These are phyloP conservation scores for Saitozyma sp. DNA, from an alignment of 768 basidiomycete species.

Conservation along the genomic window DNA sequence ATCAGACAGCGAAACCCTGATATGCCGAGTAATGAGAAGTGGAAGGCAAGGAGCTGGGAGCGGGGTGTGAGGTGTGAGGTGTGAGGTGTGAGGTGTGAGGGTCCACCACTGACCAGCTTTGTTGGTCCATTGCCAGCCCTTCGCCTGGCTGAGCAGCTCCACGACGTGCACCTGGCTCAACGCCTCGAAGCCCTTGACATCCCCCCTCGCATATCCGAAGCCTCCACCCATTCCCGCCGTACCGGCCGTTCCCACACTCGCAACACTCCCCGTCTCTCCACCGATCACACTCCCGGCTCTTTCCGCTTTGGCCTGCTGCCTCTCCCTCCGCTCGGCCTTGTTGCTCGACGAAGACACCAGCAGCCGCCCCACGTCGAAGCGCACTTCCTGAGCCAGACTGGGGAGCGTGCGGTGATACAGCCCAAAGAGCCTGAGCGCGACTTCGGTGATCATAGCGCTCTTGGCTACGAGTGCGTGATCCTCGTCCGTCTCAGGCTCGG, in stretches of 20 bases:
- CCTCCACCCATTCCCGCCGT: conserved; percentile 52
- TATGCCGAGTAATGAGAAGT: too few relatives aligned
- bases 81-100: neutral
- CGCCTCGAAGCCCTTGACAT: conserved; percentile 58
- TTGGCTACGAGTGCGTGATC: conserved; percentile 26
- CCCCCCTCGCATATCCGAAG: conserved; percentile 50
- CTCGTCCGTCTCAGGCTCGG: conserved; percentile 56
- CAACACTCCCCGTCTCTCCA: conserved; percentile 40
- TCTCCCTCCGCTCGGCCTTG: conserved; percentile 47
- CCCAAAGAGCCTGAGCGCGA: conserved; percentile 76
- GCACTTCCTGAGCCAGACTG: conserved; percentile 69
- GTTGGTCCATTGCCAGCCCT: conserved; percentile 74
- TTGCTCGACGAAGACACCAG: conserved; percentile 58
- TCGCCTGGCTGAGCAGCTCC: conserved; percentile 69
- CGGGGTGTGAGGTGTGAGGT: too few relatives aligned
- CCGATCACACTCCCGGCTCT: conserved; percentile 44
- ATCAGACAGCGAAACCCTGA: neutral
- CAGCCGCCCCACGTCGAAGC: conserved; percentile 83
- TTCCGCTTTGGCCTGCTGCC: conserved; percentile 46
- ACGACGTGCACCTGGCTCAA: conserved; percentile 76
- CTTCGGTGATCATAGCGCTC: conserved; percentile 67
- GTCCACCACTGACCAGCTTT: conserved; percentile 62
- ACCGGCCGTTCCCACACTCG: conserved; percentile 43
- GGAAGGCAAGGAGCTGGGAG: conserved; percentile 6
- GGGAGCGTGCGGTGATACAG: conserved; percentile 80